Evolutionary conservation across 2,329 filamentous ascomycete genomes (phyloP), one percentile per base, ranked within the genome.

Genomic region (Colletotrichum scovillei): DNA sequence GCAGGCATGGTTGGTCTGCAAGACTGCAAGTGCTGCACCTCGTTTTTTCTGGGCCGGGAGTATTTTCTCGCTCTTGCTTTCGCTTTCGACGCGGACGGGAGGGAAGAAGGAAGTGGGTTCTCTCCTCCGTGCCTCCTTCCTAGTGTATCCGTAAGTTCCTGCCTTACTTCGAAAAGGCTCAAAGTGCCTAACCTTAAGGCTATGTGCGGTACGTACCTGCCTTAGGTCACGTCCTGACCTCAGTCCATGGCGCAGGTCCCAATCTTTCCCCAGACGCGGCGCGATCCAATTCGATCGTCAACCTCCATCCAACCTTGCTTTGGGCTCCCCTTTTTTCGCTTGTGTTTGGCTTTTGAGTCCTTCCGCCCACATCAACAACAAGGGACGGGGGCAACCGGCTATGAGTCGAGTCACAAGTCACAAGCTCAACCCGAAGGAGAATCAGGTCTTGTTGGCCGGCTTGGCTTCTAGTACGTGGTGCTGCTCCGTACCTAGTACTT

Each of bases 231-330:
- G 42, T 49, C 42, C 42, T 49, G 42, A 22, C 42, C 19, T 49
- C 22, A 32, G 38, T 60, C 49, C 57, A 55, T 69, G 58, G 64
- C 66, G 60, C 55, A 65, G 60, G 70, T 55, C 60, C 66, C 67
- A 64, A 59, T 69, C 59, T 73, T 73, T 73, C 70, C 70, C 70
- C 70, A 64, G 70, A 73, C 55, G 35, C 60, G 69, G 69, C 69
- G 60, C 70, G 60, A 73, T 73, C 60, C 70, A 69, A 73, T 73
- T 73, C 70, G 67, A 73, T 73, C 70, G 60, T 30, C 69, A 24
- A 55, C 57, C 4, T 38, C 49, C 46, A 32, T 38, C 30, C 12
- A 22, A 24, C 28, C 35, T 32, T 63, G 59, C 53, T n/a, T 46
- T 73, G 32, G 53, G 42, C 63, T 52, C 67, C 55, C 62, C 68